A percentile compares a stretch with the other conserved stretches of the same genome.
phyloP scores from a whole-genome alignment of 768 basidiomycete species.

The Tylopilus intermedius region DNA sequence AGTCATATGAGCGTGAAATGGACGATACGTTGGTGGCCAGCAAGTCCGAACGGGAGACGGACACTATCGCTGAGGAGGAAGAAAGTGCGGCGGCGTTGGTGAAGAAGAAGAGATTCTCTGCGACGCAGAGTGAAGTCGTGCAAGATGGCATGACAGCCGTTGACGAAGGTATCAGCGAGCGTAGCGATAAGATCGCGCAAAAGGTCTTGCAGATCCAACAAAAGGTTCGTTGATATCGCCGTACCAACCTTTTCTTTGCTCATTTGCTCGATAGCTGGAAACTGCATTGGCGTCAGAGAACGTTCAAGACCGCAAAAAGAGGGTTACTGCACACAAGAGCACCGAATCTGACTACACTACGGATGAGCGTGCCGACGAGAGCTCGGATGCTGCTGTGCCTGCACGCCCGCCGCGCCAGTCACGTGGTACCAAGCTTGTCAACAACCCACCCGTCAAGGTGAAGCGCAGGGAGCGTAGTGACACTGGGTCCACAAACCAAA shows the following conservation, averaged over 20 bases:
- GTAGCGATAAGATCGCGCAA: conserved; percentile 82
- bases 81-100: conserved; percentile 35
- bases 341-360: conserved; percentile 27
- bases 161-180: conserved; percentile 77
- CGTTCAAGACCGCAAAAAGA: conserved; percentile 30
- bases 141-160: conserved; percentile 84
- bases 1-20: conserved; percentile 49
- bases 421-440: conserved; percentile 30
- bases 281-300: conserved; percentile 63
- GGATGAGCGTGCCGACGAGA: conserved; percentile 55
- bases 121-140: conserved; percentile 53
- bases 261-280: conserved; percentile 54
- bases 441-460: conserved; percentile 33
- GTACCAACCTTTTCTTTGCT: neutral
- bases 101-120: conserved; percentile 78
- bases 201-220: conserved; percentile 87
- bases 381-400: conserved; percentile 42
- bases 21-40: conserved; percentile 33
- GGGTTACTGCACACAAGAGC: conserved; percentile 22
- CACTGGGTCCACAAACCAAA: conserved; percentile 60
- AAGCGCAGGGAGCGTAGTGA: conserved; percentile 50
- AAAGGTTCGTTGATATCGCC: conserved; percentile 56
- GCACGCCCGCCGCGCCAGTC: conserved; percentile 40
- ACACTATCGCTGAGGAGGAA: conserved; percentile 59
- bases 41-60: conserved; percentile 42